Conservation (phyloP, 2,329 filamentous ascomycete species). For the Paramyrothecium sp. region DNA sequence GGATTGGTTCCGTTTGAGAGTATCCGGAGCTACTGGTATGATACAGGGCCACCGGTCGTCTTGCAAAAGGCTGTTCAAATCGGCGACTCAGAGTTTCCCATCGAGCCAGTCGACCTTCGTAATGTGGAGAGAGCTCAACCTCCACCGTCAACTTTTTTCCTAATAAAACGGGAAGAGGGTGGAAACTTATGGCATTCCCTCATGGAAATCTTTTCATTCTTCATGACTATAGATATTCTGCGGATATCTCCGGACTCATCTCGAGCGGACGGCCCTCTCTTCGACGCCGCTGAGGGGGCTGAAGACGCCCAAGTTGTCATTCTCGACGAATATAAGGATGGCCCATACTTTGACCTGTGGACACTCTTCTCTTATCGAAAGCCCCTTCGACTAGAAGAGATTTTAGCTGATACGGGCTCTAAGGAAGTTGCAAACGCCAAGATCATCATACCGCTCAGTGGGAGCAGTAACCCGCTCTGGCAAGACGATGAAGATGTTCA, state of each 20-base stretch:
- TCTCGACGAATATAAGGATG: slow-evolving; percentile 29
- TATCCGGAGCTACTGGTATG: slow-evolving; percentile 24
- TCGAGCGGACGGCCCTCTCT: slow-evolving; percentile 8
- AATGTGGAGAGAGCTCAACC: not conserved
- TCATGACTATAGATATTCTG: slow-evolving; percentile 29
- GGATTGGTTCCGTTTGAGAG: not conserved
- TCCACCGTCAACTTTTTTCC: slow-evolving; percentile 8
- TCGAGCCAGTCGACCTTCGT: not conserved
- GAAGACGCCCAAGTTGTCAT: slow-evolving; percentile 30
- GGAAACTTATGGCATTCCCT: slow-evolving; percentile 31
- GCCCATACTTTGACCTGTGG: slow-evolving; percentile 36
- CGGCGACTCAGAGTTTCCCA: not conserved
- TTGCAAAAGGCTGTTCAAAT: slow-evolving; percentile 15
- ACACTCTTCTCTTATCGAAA: slow-evolving; percentile 26
- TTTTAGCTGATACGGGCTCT: slow-evolving; percentile 1
- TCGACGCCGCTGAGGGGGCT: slow-evolving; percentile 16
- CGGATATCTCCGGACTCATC: slow-evolving; percentile 18
- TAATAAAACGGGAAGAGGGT: slow-evolving; percentile 31
- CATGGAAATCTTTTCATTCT: slow-evolving; percentile 31
- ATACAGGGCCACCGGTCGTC: slow-evolving; percentile 23
- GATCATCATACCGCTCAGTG: slow-evolving; percentile 37
- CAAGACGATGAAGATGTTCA: slow-evolving; percentile 33
- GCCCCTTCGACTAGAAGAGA: slow-evolving; percentile 24
- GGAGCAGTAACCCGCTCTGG: slow-evolving; percentile 40
- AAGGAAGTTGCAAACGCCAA: slow-evolving; percentile 16